Conservation (phyloP, 768 basidiomycete species). For the Rhizopogon rudus region DNA sequence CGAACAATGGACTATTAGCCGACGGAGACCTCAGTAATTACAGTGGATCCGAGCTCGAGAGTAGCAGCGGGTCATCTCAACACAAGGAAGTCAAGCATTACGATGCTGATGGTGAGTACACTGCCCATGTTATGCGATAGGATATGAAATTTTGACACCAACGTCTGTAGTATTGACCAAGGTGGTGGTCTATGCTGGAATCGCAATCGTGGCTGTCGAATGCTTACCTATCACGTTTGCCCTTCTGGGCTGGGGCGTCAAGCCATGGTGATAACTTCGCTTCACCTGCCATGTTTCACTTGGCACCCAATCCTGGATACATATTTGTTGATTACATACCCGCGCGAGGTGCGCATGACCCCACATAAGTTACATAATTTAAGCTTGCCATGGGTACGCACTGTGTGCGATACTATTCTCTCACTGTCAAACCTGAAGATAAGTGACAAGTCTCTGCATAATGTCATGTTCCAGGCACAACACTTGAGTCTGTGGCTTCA, state of each 20-base stretch:
- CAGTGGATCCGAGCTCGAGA: conserved; percentile 26
- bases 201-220: conserved; percentile 64
- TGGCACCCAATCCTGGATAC: not conserved
- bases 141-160: not conserved
- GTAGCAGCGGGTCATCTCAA: conserved; percentile 14
- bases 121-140: conserved; percentile 3
- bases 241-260: conserved; percentile 62
- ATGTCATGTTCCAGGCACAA: too few species aligned
- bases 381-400: too few species aligned
- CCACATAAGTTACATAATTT: too few species aligned
- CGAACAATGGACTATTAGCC: conserved; percentile 9
- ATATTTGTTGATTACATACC: not conserved
- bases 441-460: too few species aligned
- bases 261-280: conserved; percentile 24
- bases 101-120: conserved; percentile 75
- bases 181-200: conserved; percentile 86
- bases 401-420: too few species aligned
- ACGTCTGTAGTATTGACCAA: conserved; percentile 69
- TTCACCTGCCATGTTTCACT: not conserved
- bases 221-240: conserved; percentile 65
- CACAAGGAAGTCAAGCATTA: conserved; percentile 56
- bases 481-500: too few species aligned
- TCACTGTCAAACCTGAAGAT: too few species aligned
- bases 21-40: conserved; percentile 9
- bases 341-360: not conserved